These are phyloP conservation scores for Haberlea rhodopensis DNA, from an alignment of 257 asterid genomes.

Conservation along the genomic window DNA sequence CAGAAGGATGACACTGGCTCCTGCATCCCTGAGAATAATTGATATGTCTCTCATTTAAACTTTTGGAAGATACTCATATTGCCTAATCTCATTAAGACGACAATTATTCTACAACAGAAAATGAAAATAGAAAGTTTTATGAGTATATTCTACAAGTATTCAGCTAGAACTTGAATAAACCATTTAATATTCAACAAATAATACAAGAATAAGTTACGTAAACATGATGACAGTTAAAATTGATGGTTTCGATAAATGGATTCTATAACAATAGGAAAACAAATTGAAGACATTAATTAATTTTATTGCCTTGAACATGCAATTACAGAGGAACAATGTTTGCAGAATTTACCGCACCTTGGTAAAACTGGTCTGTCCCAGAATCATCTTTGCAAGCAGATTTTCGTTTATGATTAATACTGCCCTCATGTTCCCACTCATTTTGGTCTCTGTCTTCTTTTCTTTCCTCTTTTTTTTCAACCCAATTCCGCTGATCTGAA, in stretches of 20 bases:
- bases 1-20: slow-evolving; percentile 51
- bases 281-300: slow-evolving; percentile 14
- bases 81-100: slow-evolving; percentile 14
- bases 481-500: slow-evolving; percentile 44
- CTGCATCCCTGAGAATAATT: slow-evolving; percentile 48
- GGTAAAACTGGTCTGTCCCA: slow-evolving; percentile 49
- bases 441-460: slow-evolving; percentile 46
- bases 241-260: slow-evolving; percentile 16
- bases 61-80: slow-evolving; percentile 13
- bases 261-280: slow-evolving; percentile 15
- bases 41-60: slow-evolving; percentile 14
- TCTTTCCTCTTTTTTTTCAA: slow-evolving; percentile 46
- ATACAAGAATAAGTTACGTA: slow-evolving; percentile 12
- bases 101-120: slow-evolving; percentile 20
- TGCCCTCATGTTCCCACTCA: slow-evolving; percentile 51
- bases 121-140: slow-evolving; percentile 13
- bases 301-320: slow-evolving; percentile 16
- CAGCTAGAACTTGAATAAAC: slow-evolving; percentile 9
- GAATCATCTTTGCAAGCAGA: slow-evolving; percentile 46
- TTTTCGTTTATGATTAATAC: slow-evolving; percentile 42
- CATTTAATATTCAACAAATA: slow-evolving; percentile 7
- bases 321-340: slow-evolving; percentile 19
- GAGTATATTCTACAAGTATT: not conserved
- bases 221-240: slow-evolving; percentile 6
- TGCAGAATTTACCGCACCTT: slow-evolving; percentile 47